Conservation (phyloP, 768 basidiomycete genomes). For the Russula lepida region DNA sequence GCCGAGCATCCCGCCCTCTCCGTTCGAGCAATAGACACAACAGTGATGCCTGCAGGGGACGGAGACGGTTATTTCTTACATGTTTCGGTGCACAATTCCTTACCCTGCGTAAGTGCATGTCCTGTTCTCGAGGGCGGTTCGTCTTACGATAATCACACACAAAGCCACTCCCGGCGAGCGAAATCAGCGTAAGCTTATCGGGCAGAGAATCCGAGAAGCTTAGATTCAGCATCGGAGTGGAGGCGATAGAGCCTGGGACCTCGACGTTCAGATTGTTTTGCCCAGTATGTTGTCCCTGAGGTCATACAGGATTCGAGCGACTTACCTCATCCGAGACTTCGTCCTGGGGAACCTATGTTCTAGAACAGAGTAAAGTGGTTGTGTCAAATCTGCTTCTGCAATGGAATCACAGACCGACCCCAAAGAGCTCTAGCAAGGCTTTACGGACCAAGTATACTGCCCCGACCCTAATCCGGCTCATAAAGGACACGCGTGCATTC, state of each 20-base stretch:
- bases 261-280: conserved; percentile 56
- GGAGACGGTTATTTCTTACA: conserved; percentile 60
- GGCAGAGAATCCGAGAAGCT: conserved; percentile 59
- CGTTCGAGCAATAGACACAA: conserved; percentile 35
- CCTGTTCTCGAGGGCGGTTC: not conserved
- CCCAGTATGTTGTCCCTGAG: conserved; percentile 45
- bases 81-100: conserved; percentile 50
- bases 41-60: conserved; percentile 45
- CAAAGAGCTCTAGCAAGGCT: conserved; percentile 20
- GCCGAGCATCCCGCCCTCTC: conserved; percentile 63
- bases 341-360: conserved; percentile 55
- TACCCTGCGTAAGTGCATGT: conserved; percentile 61
- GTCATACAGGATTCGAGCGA: not conserved
- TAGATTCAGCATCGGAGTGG: conserved; percentile 39
- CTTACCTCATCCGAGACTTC: conserved; percentile 30
- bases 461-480: conserved; percentile 48
- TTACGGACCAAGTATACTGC: conserved; percentile 25
- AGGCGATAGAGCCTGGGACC: conserved; percentile 48
- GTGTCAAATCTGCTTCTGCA: conserved; percentile 59
- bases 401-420: conserved; percentile 43
- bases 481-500: conserved; percentile 52
- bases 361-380: conserved; percentile 61
- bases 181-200: conserved; percentile 49
- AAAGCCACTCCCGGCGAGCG: conserved; percentile 43
- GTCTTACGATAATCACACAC: conserved; percentile 33